Base-by-base conservation (phyloP, 2,329 filamentous ascomycete species). In the Malbranchea zuffiana region DNA sequence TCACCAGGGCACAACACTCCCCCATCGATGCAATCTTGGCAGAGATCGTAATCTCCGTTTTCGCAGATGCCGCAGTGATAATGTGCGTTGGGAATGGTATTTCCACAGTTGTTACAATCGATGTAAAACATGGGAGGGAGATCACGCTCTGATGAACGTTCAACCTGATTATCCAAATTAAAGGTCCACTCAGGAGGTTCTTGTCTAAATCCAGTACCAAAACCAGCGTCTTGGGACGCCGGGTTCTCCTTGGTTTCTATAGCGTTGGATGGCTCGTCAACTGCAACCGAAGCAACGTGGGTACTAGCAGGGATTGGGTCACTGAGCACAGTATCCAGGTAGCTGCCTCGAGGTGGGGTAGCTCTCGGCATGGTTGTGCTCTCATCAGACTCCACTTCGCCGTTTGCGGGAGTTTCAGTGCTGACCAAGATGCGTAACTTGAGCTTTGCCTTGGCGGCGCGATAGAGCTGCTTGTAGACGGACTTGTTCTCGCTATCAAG, bases 21-120 rank as follows among this genome's bases (percentile, higher is more conserved):
- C 27, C 69, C 65, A 33, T 78, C 72, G 32, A 95, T 75, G 52
- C 90, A 98, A 4, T 67, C 60, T 46, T 78, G 72, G 68, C 92
- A 98, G 19, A 98, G 74, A 54, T 98, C 90, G 52, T 87, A 98
- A 59, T 98, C 90, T 26, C 88, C 90, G 40, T 81, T 75, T 46
- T 96, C 85, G 56, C 90, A 98, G 40, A 82, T 83, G 47, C 82
- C 82, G 68, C 92, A 98, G 64, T 98, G 90, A 61, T 83, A 98
- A 62, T 98, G 88, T 35, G 77, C 74, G 49, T 85, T 78, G 18
- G 80, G 74, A 51, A 95, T 85, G 27, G 78, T 74, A 43, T 67
- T 69, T 48, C 85, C 80, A 61, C 90, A 98, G 56, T 75, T 73
- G 65, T 98, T 96, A 74, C 90, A 98, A 68, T 83, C 93, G 29